Conservation (phyloP, 2,329 filamentous ascomycete species). For the Ophiostoma tasmaniense region DNA sequence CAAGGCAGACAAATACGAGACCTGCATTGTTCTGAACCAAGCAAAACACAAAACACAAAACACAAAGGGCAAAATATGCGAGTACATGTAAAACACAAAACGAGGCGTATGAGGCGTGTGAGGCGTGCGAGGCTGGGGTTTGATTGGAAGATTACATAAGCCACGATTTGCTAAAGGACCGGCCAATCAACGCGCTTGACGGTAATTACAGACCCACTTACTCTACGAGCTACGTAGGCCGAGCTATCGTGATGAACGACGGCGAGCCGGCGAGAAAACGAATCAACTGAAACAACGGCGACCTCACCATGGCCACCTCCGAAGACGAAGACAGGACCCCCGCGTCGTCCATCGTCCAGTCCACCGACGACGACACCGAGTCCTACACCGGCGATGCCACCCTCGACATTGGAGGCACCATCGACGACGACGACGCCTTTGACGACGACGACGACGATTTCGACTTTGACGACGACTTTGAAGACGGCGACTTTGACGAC, state of each 20-base stretch:
- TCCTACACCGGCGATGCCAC: constrained; percentile 17
- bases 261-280: neutral
- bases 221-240: too few relatives aligned
- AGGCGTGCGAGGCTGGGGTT: neutral
- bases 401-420: neutral
- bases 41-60: neutral
- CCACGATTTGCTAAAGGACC: neutral
- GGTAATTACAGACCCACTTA: neutral
- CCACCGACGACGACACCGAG: constrained; percentile 23
- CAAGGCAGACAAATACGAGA: neutral
- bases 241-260: neutral
- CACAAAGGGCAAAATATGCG: neutral
- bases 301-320: constrained; percentile 12
- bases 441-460: constrained; percentile 17
- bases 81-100: neutral
- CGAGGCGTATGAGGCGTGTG: neutral
- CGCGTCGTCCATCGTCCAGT: constrained; percentile 18
- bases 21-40: neutral
- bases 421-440: constrained; percentile 15
- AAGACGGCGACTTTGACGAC: constrained; percentile 17
- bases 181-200: neutral
- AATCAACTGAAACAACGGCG: neutral
- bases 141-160: neutral
- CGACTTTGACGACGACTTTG: constrained; percentile 13
- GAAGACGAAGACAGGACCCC: constrained; percentile 21